Evolutionary conservation across 2,329 filamentous ascomycete genomes (phyloP).

Genomic region (Conoideocrella luteorostrata): DNA sequence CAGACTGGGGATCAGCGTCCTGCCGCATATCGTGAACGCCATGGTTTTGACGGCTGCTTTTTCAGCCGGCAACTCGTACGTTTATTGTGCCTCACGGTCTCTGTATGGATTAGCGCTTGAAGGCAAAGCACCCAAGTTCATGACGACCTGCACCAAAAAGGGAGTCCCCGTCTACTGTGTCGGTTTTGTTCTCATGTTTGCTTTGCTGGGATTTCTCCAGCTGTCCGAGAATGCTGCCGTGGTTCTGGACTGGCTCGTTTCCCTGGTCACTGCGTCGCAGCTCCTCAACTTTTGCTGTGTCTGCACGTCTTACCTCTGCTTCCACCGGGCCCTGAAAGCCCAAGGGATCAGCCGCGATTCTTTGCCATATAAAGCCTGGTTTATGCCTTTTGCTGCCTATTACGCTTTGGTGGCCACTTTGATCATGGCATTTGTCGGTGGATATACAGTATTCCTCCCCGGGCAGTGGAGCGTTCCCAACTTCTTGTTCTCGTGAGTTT

Average conservation of each 20-base stretch:
- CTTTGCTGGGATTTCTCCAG: slow-evolving; percentile 67
- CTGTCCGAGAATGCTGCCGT: slow-evolving; percentile 58
- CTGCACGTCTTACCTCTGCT: slow-evolving; percentile 65
- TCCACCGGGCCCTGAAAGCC: slow-evolving; percentile 60
- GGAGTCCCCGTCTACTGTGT: slow-evolving; percentile 75
- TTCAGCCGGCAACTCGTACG: slow-evolving; percentile 59
- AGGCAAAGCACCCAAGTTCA: slow-evolving; percentile 55
- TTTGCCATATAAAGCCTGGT: slow-evolving; percentile 62
- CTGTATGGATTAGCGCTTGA: slow-evolving; percentile 64
- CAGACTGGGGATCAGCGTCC: slow-evolving; percentile 52
- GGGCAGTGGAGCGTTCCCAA: slow-evolving; percentile 60
- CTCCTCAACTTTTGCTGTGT: slow-evolving; percentile 68
- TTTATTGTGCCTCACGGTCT: slow-evolving; percentile 61
- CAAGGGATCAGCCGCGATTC: slow-evolving; percentile 62
- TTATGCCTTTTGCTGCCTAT: slow-evolving; percentile 68
- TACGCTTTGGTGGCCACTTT: slow-evolving; percentile 57
- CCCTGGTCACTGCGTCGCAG: slow-evolving; percentile 63
- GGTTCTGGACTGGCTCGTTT: slow-evolving; percentile 68
- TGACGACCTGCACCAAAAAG: slow-evolving; percentile 53
- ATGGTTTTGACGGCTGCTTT: slow-evolving; percentile 62
- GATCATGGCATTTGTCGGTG: slow-evolving; percentile 68
- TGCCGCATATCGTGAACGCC: slow-evolving; percentile 69
- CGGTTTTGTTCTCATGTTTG: slow-evolving; percentile 55
- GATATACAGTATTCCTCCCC: slow-evolving; percentile 66
- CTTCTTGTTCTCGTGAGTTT: slow-evolving; percentile 63